A percentile compares a stretch with the other conserved stretches of the same genome.
Conservation (phyloP, 139 green algal genomes). For the Chlamydomonas sphaeroides region DNA sequence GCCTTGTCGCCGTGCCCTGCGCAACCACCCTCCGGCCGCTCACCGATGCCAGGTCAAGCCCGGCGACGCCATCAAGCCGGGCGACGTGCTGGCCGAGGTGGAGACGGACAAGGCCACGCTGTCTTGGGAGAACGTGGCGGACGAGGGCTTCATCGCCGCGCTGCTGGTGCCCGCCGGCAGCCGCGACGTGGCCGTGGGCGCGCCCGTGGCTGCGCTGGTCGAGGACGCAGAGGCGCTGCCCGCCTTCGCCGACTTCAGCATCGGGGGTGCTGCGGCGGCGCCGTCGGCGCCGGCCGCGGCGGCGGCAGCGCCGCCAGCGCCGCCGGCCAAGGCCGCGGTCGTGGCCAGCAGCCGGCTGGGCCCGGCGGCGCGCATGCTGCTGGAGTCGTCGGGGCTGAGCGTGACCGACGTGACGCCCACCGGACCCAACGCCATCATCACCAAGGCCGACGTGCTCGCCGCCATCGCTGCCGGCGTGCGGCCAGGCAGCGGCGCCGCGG, state of each 20-base stretch:
- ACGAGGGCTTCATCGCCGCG: conserved; percentile 80
- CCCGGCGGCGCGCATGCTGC: conserved; percentile 74
- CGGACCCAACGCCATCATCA: conserved; percentile 84
- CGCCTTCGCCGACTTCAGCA: conserved; percentile 73
- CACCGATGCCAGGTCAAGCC: conserved; percentile 68
- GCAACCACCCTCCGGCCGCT: too few relatives aligned
- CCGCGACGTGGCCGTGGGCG: conserved; percentile 80
- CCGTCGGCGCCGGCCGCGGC: background rate
- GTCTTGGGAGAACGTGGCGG: conserved; percentile 60
- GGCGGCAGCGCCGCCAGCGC: background rate
- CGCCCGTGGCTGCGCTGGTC: conserved; percentile 84
- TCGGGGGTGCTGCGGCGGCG: background rate
- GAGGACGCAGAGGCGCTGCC: conserved; percentile 80
- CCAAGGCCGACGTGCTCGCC: conserved; percentile 89
- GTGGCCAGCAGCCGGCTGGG: conserved; percentile 60
- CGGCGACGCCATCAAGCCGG: conserved; percentile 77
- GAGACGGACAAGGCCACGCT: conserved; percentile 95
- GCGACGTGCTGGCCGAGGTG: conserved; percentile 89
- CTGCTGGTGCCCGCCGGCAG: conserved; percentile 77
- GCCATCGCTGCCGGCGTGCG: conserved; percentile 69
- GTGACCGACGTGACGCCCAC: conserved; percentile 58
- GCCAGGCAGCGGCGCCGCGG: conserved; percentile 4
- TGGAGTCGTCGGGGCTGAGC: conserved; percentile 53
- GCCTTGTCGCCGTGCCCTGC: too few relatives aligned
- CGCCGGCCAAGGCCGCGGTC: background rate